These are phyloP conservation scores for Rubia yunnanensis DNA, from an alignment of 257 asterid genomes.

Conservation along the genomic window DNA sequence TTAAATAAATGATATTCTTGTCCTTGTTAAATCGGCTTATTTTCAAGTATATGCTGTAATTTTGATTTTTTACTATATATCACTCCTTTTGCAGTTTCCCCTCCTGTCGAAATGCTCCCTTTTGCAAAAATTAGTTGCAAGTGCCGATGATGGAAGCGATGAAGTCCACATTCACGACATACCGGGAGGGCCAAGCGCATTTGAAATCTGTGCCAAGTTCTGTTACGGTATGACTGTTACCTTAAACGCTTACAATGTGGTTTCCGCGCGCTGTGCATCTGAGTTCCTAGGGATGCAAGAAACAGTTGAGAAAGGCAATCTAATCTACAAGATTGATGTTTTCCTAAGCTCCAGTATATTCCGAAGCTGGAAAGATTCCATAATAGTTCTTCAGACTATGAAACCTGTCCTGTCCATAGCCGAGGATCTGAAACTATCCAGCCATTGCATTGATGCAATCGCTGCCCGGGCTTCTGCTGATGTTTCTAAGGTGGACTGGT, in stretches of 20 bases:
- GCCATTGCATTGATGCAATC: constrained; percentile 71
- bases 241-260: constrained; percentile 69
- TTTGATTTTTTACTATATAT: not conserved
- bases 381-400: constrained; percentile 70
- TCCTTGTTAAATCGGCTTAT: too few species aligned
- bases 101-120: constrained; percentile 77
- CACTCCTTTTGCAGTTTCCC: constrained; percentile 61
- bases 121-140: constrained; percentile 63
- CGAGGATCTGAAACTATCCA: constrained; percentile 64
- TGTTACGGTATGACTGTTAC: constrained; percentile 89
- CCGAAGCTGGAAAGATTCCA: constrained; percentile 96
- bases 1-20: not conserved
- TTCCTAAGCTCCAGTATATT: constrained; percentile 69
- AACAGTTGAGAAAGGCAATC: constrained; percentile 72
- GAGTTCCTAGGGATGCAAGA: constrained; percentile 92
- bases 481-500: constrained; percentile 82
- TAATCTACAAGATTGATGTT: constrained; percentile 78
- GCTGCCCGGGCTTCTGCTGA: constrained; percentile 69
- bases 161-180: constrained; percentile 62
- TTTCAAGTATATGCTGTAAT: not conserved
- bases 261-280: constrained; percentile 80
- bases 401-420: constrained; percentile 45
- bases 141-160: constrained; percentile 47
- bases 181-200: constrained; percentile 79
- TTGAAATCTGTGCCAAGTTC: constrained; percentile 87